Evolutionary conservation across 495 filamentous ascomycete species (phyloP), one percentile per base, ranked within the genome.

Genomic region (Penicillium tannophilum): DNA sequence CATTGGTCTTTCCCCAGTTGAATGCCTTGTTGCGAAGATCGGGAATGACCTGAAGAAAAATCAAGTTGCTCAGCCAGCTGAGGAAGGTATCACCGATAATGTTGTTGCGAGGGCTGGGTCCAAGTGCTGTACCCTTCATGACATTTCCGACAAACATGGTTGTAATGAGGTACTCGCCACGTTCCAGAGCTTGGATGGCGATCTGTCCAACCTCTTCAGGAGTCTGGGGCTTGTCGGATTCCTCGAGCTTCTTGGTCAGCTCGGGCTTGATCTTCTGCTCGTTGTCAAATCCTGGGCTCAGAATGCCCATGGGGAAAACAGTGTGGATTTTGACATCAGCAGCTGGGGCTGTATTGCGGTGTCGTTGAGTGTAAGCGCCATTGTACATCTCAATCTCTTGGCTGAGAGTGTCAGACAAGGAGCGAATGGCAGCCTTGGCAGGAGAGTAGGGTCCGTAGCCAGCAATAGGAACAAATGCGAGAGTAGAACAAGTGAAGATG

Each of bases 371-470:
- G 14, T 77, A 77, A 41, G 81, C 82, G 31, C 83, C 84, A 50
- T 85, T 85, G 76, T 98, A 97, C 52, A 97, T 77, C 55, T 90
- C 78, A 48, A 96, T 77, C 72, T 98, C 94, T 70, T 92, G 90
- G 12, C 81, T 83, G 47, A 98, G 79, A 10, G 86, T 87, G 68
- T 98, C 94, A 28, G 87, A 87, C 30, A 98, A 81, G 41, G 86
- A 84, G 60, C 92, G 88, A 53, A 98, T 80, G 12, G 95, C 95
- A 51, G 87, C 84, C 75, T 98, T 98, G 28, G 87, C 79, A 14
- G 94, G 92, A 2, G 88, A 82, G 69, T 98, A 98, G 1, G 90
- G 84, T 2, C 78, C 80, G 72, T 98, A 98, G n/a, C 95, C 94
- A 23, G 86, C 81, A 43, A 97, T 68, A 20, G 90, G 80, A 62